Evolutionary conservation across 306 rosid genomes (phyloP), one percentile per base, ranked within the genome.

Genomic region (Castanopsis chinensis): DNA sequence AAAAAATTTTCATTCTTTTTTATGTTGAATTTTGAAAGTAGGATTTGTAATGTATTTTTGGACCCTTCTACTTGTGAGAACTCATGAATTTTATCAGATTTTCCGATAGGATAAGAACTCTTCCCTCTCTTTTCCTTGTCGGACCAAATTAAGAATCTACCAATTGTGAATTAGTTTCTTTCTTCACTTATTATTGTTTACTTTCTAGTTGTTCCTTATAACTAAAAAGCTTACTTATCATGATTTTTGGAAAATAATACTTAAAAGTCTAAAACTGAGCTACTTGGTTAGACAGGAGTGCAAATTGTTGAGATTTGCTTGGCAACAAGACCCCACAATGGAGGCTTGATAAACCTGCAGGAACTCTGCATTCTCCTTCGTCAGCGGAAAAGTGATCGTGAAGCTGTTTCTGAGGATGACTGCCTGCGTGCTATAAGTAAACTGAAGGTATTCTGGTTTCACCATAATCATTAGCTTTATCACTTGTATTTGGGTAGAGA

Each of bases 271-370:
- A 63, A 87, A 49, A 61, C 25, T 2, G 11, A 67, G 78, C 72
- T 82, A 54, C 81, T 85, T 92, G 91, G 84, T 88, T 88, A 85
- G 83, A 79, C 94, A 91, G 99, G 99, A 72, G 99, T 95, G 69
- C 97, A 92, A 83, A 92, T 95, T 76, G 97, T 91, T 83, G 98
- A 92, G 33, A 95, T 95, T 79, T 95, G 97, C 90, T 88, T 92
- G 90, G 92, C 94, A 71, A 95, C 94, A 71, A 86, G 99, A 87
- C 87, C 91, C 76, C 96, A 79, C 86, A 95, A 92, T 79, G 99
- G 99, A 81, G 99, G 98, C 71, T 80, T 95, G 86, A 90, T 95
- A 85, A 90, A 88, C 91, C 86, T 95, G 76, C 92, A 85, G 43
- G 99, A 92, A 56, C 98, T 95, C 65, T 92, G 99, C 79, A 79